Evolutionary conservation across 2,329 filamentous ascomycete species (phyloP), one percentile per base, ranked within the genome.

Genomic region (Stemphylium vesicarium): DNA sequence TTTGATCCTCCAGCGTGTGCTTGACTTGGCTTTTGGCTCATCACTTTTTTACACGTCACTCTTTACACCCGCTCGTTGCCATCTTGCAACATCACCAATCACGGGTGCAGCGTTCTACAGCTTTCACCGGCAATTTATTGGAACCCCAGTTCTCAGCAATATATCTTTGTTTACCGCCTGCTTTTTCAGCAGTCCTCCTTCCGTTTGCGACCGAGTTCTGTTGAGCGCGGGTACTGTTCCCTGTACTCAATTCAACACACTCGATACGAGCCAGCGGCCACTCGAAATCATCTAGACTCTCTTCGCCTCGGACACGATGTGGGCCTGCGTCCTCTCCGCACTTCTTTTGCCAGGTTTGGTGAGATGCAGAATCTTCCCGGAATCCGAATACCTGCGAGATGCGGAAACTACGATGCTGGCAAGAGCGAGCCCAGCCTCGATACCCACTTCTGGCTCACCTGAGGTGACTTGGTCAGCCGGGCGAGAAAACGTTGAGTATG

Each of bases 401-500:
- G 12, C 22, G 12, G 29, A 49, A 31, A 40, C 46, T 20, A 47
- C 47, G 0, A 40, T 22, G 8, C 46, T 38, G 36, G 49, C 42
- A 24, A 39, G 45, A 32, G 40, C 59, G 6, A 57, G 38, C 38
- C 37, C 60, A 39, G 39, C 51, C 11, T 52, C 56, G 12, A 38
- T 48, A 2, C 39, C 54, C 12, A 52, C 18, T 2, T 45, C 50
- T 39, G 24, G 22, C 11, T 16, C 16, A n/a, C 44, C 41, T 26
- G 13, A 12, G 11, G 45, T 16, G 20, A 58, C 55, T 13, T 16
- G 16, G 2, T 37, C 32, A 9, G 15, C 22, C 9, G n/a, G 12
- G 4, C 6, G 13, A 13, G 38, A 18, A 3, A 37, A 26, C 10
- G 37, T 58, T 18, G 46, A 50, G 42, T 56, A 54, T 22, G 12